These are phyloP conservation scores for Venturia oleaginea DNA, from an alignment of 2,329 filamentous ascomycete genomes.

Conservation along the genomic window DNA sequence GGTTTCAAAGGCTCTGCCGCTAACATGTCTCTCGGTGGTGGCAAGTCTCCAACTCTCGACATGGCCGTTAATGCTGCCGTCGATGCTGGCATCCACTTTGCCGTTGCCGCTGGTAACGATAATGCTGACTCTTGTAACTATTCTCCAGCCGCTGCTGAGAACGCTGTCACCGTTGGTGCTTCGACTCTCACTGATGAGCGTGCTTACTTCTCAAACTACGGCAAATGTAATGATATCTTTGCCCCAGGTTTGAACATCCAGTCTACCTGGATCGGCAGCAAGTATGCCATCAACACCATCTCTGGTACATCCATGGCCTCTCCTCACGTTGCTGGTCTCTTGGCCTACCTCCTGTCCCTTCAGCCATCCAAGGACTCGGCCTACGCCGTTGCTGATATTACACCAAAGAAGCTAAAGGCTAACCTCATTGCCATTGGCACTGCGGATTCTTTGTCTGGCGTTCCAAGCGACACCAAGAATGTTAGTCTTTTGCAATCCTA, in stretches of 20 bases:
- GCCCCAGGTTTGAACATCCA: conserved; percentile 93
- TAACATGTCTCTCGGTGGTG: conserved; percentile 98
- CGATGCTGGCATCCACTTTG: conserved; percentile 86
- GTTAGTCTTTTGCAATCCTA: conserved; percentile 31
- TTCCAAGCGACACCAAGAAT: conserved; percentile 83
- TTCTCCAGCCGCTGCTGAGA: conserved; percentile 85
- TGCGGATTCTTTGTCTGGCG: conserved; percentile 64
- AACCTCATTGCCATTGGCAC: conserved; percentile 79
- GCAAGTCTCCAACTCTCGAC: conserved; percentile 89
- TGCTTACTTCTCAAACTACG: conserved; percentile 99
- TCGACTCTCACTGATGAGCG: conserved; percentile 89
- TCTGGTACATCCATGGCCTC: conserved; percentile 99
- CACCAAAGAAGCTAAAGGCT: conserved; percentile 88
- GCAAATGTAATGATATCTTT: conserved; percentile 99
- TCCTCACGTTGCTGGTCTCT: conserved; percentile 88
- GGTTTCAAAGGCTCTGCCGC: conserved; percentile 97
- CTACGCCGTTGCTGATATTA: conserved; percentile 81
- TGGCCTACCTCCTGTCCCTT: conserved; percentile 96
- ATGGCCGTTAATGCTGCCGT: conserved; percentile 91
- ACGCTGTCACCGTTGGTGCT: conserved; percentile 92
- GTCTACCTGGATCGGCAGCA: conserved; percentile 97
- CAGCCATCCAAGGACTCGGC: conserved; percentile 85
- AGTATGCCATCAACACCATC: conserved; percentile 96
- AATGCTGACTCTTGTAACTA: conserved; percentile 99
- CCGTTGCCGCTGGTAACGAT: conserved; percentile 96